Evolutionary conservation across 176 grass and related monocot genomes (phyloP).

Genomic region (Tuctoria greenei): DNA sequence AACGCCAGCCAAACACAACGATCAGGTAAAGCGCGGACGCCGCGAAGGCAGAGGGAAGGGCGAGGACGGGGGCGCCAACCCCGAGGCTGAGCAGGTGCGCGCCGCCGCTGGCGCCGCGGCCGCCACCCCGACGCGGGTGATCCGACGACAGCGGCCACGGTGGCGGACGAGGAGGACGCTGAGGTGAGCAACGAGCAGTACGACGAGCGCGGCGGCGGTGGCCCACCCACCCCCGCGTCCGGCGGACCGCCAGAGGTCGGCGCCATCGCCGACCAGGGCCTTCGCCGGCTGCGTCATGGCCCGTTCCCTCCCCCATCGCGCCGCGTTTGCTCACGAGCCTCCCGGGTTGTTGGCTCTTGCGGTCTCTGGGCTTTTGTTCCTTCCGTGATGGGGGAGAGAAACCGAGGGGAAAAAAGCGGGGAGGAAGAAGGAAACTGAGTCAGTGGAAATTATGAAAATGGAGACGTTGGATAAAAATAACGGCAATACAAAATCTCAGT

Average conservation of each 20-base stretch:
- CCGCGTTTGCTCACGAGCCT: neutral
- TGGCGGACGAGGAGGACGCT: conserved; percentile 45
- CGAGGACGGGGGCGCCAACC: neutral
- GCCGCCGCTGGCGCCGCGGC: neutral
- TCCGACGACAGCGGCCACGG: neutral
- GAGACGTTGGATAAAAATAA: too few species aligned
- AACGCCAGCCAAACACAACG: neutral
- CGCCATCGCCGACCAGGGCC: conserved; percentile 15
- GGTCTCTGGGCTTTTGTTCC: conserved; percentile 1
- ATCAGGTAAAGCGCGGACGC: neutral
- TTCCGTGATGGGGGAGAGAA: conserved; percentile 20
- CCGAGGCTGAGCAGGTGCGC: neutral
- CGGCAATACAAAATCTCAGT: too few species aligned
- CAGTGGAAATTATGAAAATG: neutral
- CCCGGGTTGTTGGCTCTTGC: neutral
- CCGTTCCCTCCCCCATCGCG: neutral
- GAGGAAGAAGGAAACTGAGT: neutral
- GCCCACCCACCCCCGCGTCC: conserved; percentile 53
- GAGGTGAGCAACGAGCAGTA: conserved; percentile 47
- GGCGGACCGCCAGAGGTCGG: conserved; percentile 49
- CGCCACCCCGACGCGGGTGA: neutral
- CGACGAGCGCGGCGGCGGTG: conserved; percentile 53
- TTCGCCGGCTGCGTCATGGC: conserved; percentile 28
- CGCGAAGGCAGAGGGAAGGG: neutral
- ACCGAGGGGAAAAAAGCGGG: neutral